phyloP scores from a whole-genome alignment of 768 basidiomycete species.

The Phanerochaete sordida region DNA sequence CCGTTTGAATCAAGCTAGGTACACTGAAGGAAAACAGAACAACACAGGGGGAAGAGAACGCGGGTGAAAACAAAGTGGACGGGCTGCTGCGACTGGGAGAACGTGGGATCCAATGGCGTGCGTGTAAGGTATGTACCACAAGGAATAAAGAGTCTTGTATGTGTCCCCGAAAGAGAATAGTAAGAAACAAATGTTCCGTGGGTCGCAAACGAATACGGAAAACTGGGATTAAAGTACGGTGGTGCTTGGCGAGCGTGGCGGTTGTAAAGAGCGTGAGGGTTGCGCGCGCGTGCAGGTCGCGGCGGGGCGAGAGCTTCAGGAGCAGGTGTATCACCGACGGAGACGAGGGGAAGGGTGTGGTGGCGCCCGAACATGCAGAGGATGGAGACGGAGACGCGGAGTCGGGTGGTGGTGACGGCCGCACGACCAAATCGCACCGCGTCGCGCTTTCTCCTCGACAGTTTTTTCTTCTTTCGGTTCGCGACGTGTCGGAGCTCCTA shows the following conservation, averaged over 20 bases:
- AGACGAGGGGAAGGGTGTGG: neutral
- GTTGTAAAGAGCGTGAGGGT: neutral
- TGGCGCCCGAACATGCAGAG: neutral
- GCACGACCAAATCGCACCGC: neutral
- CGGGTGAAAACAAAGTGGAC: neutral
- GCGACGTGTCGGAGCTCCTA: neutral
- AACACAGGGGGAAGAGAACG: neutral
- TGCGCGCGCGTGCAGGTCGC: neutral
- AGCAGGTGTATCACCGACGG: constrained; percentile 3
- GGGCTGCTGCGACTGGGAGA: neutral
- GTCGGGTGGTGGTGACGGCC: neutral
- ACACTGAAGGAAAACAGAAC: neutral
- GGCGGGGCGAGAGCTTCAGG: neutral
- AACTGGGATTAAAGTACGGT: constrained; percentile 1
- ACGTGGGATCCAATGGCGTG: neutral
- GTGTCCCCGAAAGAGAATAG: neutral
- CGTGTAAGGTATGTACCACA: neutral
- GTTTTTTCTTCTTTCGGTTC: neutral
- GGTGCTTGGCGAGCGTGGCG: constrained; percentile 3
- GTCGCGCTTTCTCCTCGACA: neutral
- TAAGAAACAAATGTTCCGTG: neutral
- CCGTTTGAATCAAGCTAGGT: neutral
- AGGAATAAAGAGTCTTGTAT: neutral
- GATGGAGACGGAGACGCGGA: neutral
- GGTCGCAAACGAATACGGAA: neutral